Base-by-base conservation (phyloP, 805 yeast genomes). In the Candida odintsovae region DNA sequence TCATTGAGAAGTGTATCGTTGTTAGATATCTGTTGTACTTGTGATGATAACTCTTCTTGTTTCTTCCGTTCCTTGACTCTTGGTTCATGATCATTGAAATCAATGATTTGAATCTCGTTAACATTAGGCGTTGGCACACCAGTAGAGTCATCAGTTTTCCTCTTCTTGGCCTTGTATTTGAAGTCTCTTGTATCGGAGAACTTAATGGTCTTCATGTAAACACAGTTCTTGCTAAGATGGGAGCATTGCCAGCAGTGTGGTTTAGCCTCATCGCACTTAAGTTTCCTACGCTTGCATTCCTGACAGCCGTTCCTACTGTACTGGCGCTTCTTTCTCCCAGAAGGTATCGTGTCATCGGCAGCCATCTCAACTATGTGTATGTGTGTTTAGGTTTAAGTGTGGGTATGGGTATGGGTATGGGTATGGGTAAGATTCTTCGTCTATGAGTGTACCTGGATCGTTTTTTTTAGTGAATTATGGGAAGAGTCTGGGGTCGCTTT, bases 301-400 rank as follows among this genome's bases (percentile, higher is more conserved):
- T 56, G 54, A 47, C 78, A 73, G 6, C 78, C 78, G 46, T 70
- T 66, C 42, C 75, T 59, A 23, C 75, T 69, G 51, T 73, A 72
- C 43, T 65, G 59, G 42, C 77, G 54, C 57, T 68, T 71, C 56
- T 69, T 69, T 38, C 39, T 36, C 20, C 36, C 36, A 11, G 36
- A 11, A 8, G 36, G 20, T 28, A 28, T 28, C 31, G n/a, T 28
- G n/a, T 28, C 13, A n/a, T 13, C 31, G n/a, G 31, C n/a, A 13
- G 31, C n/a, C 31, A 28, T 28, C 7, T n/a, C n/a, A n/a, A n/a
- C 23, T 22, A 6, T 22, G 8, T 8, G 23, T 22, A 22, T 22
- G 8, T 22, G 23, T 6, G 23, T 22, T 22, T 22, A 5, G n/a
- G n/a, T n/a, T n/a, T n/a, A n/a, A n/a, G n/a, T n/a, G n/a, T n/a